These are phyloP conservation scores for Colletotrichum sp. DNA, from an alignment of 2,329 filamentous ascomycete genomes.

Conservation along the genomic window DNA sequence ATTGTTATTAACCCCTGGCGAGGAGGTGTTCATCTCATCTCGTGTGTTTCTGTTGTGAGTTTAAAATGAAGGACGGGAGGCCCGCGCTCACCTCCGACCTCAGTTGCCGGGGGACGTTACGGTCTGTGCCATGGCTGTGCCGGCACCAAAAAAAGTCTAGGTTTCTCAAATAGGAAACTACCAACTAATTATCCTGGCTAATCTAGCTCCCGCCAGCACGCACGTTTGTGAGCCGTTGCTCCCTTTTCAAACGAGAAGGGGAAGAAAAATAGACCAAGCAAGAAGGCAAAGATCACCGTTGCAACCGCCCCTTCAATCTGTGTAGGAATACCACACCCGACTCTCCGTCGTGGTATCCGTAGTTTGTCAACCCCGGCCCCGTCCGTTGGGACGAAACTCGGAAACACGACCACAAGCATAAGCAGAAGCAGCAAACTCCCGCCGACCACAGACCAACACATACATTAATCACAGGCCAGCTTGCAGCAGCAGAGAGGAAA, in stretches of 20 bases:
- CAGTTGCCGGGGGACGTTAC: background rate
- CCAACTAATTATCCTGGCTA: background rate
- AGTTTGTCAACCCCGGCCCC: background rate
- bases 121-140: background rate
- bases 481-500: background rate
- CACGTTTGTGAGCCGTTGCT: background rate
- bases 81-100: background rate
- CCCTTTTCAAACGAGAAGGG: background rate
- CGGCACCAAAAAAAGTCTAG: background rate
- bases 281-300: background rate
- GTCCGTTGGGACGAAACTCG: background rate
- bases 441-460: background rate
- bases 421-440: background rate
- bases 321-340: background rate
- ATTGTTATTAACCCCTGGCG: background rate
- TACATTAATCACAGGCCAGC: background rate
- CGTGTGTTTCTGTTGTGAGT: background rate
- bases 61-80: constrained; percentile 2
- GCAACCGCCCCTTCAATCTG: background rate
- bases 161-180: background rate
- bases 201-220: background rate
- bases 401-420: background rate
- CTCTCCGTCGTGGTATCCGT: background rate
- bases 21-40: background rate
- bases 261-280: too few relatives aligned